Conservation (phyloP, 2,329 filamentous ascomycete species). For the Neofusicoccum cordaticola region DNA sequence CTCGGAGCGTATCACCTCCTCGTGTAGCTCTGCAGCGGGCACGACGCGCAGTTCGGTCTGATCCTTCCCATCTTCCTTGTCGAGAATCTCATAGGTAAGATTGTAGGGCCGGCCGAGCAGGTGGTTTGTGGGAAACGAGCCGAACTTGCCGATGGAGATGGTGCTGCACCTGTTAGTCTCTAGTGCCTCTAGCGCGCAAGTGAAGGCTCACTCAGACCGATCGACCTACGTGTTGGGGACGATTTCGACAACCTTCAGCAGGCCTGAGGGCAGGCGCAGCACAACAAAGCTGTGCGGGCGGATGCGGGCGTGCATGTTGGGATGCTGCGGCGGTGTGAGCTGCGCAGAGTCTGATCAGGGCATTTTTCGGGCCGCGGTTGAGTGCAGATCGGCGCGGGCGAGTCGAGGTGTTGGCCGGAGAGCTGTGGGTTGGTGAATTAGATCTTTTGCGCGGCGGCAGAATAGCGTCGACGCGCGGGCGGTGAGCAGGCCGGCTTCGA, state of each 20-base stretch:
- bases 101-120: constrained; percentile 89
- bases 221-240: constrained; percentile 62
- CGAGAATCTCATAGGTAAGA: constrained; percentile 84
- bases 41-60: constrained; percentile 75
- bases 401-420: not conserved
- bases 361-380: not conserved
- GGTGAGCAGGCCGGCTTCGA: not conserved
- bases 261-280: constrained; percentile 57
- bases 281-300: constrained; percentile 52
- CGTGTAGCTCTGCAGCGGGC: constrained; percentile 76
- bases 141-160: constrained; percentile 89
- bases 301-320: constrained; percentile 45
- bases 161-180: constrained; percentile 52
- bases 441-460: constrained; percentile 3
- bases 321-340: not conserved
- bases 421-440: not conserved
- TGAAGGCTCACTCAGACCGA: constrained; percentile 25
- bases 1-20: constrained; percentile 64
- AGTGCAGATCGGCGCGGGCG: not conserved
- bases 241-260: constrained; percentile 57
- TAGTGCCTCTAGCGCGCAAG: not conserved
- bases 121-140: constrained; percentile 82
- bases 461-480: not conserved
- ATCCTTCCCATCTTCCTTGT: constrained; percentile 60
- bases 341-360: not conserved